Percentiles rank a stretch among this genome's conserved stretches.
Evolutionary conservation across 2,329 filamentous ascomycete genomes (phyloP).

Genomic region (Eutypa lata): DNA sequence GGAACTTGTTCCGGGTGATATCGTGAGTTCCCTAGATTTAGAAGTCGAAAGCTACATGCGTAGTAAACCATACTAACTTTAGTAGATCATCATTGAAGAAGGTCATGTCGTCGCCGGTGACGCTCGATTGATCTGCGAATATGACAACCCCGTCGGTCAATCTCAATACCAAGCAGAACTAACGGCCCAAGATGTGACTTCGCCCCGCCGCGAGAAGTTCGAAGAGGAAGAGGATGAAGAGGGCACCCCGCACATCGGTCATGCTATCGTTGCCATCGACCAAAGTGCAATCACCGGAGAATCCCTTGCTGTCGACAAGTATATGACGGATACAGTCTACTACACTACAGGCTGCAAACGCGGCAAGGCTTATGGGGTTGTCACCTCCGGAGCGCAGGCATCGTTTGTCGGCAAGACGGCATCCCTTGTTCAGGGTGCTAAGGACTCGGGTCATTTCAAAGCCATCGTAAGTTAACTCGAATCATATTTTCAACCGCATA

Average conservation of each 20-base stretch:
- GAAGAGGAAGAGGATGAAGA: constrained; percentile 55
- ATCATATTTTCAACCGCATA: no score
- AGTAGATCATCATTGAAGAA: constrained; percentile 63
- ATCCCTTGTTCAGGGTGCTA: constrained; percentile 64
- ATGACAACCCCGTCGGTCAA: constrained; percentile 63
- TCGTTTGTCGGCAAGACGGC: constrained; percentile 73
- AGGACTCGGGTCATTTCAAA: constrained; percentile 73
- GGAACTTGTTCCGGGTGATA: constrained; percentile 70
- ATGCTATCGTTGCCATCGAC: constrained; percentile 65
- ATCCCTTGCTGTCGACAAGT: constrained; percentile 69
- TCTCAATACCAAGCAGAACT: constrained; percentile 65
- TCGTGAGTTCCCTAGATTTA: constrained; percentile 43
- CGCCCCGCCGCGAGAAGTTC: constrained; percentile 56
- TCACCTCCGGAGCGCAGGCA: constrained; percentile 60
- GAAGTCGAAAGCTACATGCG: neutral
- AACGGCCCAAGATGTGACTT: constrained; percentile 47
- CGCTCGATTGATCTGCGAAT: constrained; percentile 67
- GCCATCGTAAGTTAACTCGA: constrained; percentile 44
- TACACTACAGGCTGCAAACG: constrained; percentile 76
- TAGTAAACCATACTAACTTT: constrained; percentile 1
- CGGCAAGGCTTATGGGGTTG: constrained; percentile 67
- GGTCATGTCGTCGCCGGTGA: constrained; percentile 66
- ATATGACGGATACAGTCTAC: constrained; percentile 69
- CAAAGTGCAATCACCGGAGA: constrained; percentile 75
- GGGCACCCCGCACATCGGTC: constrained; percentile 54